Evolutionary conservation across 352 stramenopile species (phyloP), one percentile per base, ranked within the genome.

Genomic region (Globisporangium okanoganense): DNA sequence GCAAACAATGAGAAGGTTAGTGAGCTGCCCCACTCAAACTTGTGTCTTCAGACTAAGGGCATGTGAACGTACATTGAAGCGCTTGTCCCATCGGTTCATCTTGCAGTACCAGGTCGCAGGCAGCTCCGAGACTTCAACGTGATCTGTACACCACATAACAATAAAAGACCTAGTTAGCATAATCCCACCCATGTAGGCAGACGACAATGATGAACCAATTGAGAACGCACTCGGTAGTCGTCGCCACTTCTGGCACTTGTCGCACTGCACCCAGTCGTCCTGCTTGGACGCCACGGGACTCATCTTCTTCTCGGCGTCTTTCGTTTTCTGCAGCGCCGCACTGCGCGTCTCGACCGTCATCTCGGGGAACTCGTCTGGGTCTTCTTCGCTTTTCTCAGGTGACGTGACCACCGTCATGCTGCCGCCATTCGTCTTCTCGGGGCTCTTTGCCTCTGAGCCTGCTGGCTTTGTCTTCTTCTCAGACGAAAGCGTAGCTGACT

Each of bases 171-270:
- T n/a, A 24, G 24, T 52, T 35, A 52, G 47, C 24, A 52, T 20
- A 22, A 2, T 52, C 47, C 29, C 47, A 52, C 1, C 16, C 47
- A 31, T 13, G 6, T 31, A 22, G 20, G 12, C 45, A 20, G 16
- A 51, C 22, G n/a, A 52, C 47, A 35, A 52, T 56, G 2, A 61
- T 6, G 36, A 57, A 33, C 29, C 29, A 33, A 33, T 33, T 56
- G 35, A 27, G 38, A 14, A 72, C 81, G 35, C 64, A 93, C 83
- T 90, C n/a, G 84, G 82, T 29, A 93, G 67, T 27, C 82, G 82
- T 49, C 84, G 69, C 84, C 84, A 93, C 64, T 93, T 93, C 62
- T 88, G 79, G 56, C 84, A 93, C 59, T 93, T 93, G 73, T 93
- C 84, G 56, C 84, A 93, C 64, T 93, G 84, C 40, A 93, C 82